Evolutionary conservation across 768 basidiomycete genomes (phyloP).

Genomic region (Asterophora lycoperdoides): DNA sequence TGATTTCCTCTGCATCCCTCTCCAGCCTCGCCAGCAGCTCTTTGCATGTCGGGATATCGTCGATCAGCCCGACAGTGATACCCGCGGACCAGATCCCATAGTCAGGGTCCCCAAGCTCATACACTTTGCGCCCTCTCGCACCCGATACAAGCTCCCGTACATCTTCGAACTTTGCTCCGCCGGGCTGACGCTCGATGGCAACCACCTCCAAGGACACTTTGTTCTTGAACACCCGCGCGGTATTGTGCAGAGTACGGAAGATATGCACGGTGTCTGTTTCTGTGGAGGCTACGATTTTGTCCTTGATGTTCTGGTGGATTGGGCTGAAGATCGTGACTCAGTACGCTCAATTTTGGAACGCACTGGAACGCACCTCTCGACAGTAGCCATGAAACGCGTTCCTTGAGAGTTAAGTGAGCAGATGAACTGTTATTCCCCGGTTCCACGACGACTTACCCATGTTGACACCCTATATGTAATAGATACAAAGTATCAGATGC

Average conservation of each 20-base stretch:
- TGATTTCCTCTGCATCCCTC: constrained; percentile 66
- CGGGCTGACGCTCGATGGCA: constrained; percentile 71
- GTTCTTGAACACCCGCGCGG: constrained; percentile 85
- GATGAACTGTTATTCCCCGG: constrained; percentile 15
- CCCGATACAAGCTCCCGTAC: constrained; percentile 74
- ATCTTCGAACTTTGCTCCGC: constrained; percentile 87
- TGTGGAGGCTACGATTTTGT: constrained; percentile 77
- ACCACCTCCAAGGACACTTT: constrained; percentile 81
- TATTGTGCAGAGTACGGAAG: constrained; percentile 82
- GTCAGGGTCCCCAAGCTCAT: constrained; percentile 81
- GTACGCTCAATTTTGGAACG: not conserved
- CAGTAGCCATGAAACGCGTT: constrained; percentile 90
- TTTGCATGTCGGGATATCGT: constrained; percentile 81
- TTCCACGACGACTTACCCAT: constrained; percentile 49
- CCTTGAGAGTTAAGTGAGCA: constrained; percentile 30
- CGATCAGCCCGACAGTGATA: constrained; percentile 63
- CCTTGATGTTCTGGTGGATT: constrained; percentile 87
- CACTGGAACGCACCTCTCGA: constrained; percentile 57
- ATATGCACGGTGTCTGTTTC: constrained; percentile 88
- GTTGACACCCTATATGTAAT: constrained; percentile 80
- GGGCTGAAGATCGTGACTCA: constrained; percentile 39
- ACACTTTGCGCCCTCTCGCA: constrained; percentile 64
- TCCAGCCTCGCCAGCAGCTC: constrained; percentile 67
- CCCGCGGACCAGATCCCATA: constrained; percentile 84
- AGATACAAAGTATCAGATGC: not conserved